Base-by-base conservation (phyloP, 225 moss, liverwort and hornwort genomes). In the Straminergon stramineum region DNA sequence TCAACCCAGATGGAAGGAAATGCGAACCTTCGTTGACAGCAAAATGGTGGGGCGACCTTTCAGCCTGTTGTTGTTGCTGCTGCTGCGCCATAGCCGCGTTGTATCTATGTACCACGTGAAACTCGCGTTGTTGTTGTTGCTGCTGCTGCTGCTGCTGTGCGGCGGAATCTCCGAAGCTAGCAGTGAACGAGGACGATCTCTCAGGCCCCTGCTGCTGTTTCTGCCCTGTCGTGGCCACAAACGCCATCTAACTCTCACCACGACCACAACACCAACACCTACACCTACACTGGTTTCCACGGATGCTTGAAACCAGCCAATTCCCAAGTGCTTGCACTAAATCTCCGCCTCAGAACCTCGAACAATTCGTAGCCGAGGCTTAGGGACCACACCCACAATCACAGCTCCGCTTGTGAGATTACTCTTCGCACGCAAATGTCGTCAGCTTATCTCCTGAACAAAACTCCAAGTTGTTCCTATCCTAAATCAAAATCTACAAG, bases 31-130 rank as follows among this genome's bases (percentile, higher is more conserved):
- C 94, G 69, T 75, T 88, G 48, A 90, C 79, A 55, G 89, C 57
- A 85, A 94, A 92, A 87, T 89, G 94, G 78, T 89, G 87, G 37
- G 87, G 93, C 18, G 91, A 71, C 87, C 88, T 75, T 34, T 89
- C 94, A 39, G 86, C 75, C 65, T 91, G 91, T 37, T 74, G 90
- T 71, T 91, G 92, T 7, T 87, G 87, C 27, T 87, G 90, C 67
- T 85, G 90, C 86, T 91, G 93, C 89, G 89, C 90, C 91, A 94
- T 90, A 18, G 85, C 81, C 22, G 74, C 64, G 89, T 76, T 79
- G 66, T 94, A 89, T 62, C 94, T 86, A 14, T 91, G 94, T 74
- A 88, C 80, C 35, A 89, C 91, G n/a, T 91, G 91, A 88, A 89
- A 89, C 83, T 94, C 93, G 34, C 92, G 92, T 39, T 88, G 87